A percentile compares a stretch with the other conserved stretches of the same genome.
Evolutionary conservation across 2,329 filamentous ascomycete species (phyloP).

Genomic region (Cladosporium colombiae): DNA sequence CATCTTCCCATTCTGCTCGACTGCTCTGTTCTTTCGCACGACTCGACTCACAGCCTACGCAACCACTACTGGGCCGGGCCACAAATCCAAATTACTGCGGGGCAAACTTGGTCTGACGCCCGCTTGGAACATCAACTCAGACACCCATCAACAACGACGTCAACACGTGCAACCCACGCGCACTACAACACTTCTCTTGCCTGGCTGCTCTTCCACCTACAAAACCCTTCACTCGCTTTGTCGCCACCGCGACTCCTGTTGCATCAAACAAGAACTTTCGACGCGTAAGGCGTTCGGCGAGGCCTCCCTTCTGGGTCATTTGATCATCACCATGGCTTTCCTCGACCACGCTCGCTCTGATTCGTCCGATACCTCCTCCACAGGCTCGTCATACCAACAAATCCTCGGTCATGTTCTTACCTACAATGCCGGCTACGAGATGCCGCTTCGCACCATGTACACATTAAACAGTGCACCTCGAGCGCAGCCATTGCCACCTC

Average conservation of each 20-base stretch:
- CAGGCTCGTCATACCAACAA: conserved; percentile 44
- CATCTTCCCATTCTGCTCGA: background rate
- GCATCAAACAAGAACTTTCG: background rate
- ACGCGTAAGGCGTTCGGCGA: background rate
- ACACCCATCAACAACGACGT: conserved; percentile 17
- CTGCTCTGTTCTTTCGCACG: background rate
- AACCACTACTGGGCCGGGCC: background rate
- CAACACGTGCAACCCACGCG: conserved; percentile 2
- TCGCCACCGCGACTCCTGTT: background rate
- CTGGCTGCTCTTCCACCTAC: background rate
- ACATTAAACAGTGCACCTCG: conserved; percentile 62
- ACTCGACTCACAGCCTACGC: background rate
- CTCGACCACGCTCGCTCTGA: conserved; percentile 29
- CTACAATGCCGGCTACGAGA: conserved; percentile 64
- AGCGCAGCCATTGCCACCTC: conserved; percentile 39
- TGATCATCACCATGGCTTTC: conserved; percentile 14
- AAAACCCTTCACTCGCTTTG: background rate
- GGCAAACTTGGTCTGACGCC: background rate
- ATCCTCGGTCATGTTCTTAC: conserved; percentile 62
- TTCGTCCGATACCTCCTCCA: conserved; percentile 37
- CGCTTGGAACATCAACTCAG: conserved; percentile 15
- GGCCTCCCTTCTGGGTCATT: background rate
- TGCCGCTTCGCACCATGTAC: conserved; percentile 68
- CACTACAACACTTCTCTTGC: background rate
- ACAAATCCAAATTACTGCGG: conserved; percentile 1